Percentiles rank a stretch among this genome's conserved stretches.
Evolutionary conservation across 768 basidiomycete species (phyloP).

Genomic region (Naganishia antarctica): DNA sequence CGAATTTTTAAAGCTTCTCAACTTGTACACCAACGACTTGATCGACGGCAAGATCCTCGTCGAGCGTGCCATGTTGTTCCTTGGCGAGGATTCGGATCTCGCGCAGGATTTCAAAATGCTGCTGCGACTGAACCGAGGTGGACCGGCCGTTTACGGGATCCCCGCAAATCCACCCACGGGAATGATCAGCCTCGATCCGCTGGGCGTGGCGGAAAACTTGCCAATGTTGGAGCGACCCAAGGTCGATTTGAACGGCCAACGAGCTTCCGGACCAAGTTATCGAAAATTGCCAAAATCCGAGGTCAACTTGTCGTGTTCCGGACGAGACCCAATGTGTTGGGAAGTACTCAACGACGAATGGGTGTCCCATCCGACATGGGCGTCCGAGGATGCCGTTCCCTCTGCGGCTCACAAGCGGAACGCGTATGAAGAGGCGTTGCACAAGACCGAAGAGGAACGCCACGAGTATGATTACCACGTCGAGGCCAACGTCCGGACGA

Average conservation of each 20-base stretch:
- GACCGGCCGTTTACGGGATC: slow-evolving; percentile 40
- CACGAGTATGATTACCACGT: slow-evolving; percentile 96
- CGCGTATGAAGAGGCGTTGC: slow-evolving; percentile 86
- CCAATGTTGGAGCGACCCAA: slow-evolving; percentile 74
- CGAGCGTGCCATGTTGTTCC: slow-evolving; percentile 70
- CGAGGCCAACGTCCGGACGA: slow-evolving; percentile 82
- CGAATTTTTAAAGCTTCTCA: slow-evolving; percentile 89
- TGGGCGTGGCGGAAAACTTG: slow-evolving; percentile 67
- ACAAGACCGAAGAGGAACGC: slow-evolving; percentile 95
- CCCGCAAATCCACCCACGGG: slow-evolving; percentile 23
- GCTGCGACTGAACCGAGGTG: slow-evolving; percentile 67
- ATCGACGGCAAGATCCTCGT: slow-evolving; percentile 79
- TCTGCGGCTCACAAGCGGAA: slow-evolving; percentile 89
- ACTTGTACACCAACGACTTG: slow-evolving; percentile 83
- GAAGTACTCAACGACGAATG: slow-evolving; percentile 95
- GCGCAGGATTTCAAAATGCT: slow-evolving; percentile 79
- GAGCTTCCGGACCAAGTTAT: slow-evolving; percentile 82
- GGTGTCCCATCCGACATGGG: slow-evolving; percentile 98
- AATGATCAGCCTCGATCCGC: slow-evolving; percentile 43
- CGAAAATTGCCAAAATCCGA: slow-evolving; percentile 81
- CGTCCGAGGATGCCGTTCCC: slow-evolving; percentile 91
- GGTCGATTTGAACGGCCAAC: slow-evolving; percentile 51
- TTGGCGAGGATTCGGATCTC: slow-evolving; percentile 72
- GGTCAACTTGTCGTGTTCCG: slow-evolving; percentile 81
- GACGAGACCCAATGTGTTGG: slow-evolving; percentile 86